Evolutionary conservation across 1,284 basidiomycete genomes (phyloP).

Genomic region (Ustilago cynodontis): DNA sequence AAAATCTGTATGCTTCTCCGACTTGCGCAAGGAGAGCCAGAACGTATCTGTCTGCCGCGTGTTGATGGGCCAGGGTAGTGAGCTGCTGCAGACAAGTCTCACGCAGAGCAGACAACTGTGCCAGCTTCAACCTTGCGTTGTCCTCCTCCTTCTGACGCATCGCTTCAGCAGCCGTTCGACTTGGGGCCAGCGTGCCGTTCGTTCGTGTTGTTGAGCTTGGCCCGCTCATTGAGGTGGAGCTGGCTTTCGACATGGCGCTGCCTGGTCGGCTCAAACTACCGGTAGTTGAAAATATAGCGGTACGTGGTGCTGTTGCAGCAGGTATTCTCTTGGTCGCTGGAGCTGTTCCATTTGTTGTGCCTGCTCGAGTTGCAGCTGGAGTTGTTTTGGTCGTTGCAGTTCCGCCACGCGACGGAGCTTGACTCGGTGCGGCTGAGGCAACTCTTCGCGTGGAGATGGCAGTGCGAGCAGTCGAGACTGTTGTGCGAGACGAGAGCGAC

Average conservation of each 20-base stretch:
- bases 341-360: slow-evolving; percentile 15
- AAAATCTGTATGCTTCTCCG: slow-evolving; percentile 58
- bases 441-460: slow-evolving; percentile 34
- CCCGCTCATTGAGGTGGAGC: slow-evolving; percentile 24
- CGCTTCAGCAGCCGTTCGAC: slow-evolving; percentile 38
- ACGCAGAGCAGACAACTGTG: slow-evolving; percentile 24
- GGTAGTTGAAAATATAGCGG: not conserved
- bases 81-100: slow-evolving; percentile 27
- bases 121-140: slow-evolving; percentile 21
- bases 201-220: slow-evolving; percentile 14
- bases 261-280: slow-evolving; percentile 35
- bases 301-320: slow-evolving; percentile 7
- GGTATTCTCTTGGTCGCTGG: slow-evolving; percentile 13
- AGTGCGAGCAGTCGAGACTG: slow-evolving; percentile 39
- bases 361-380: not conserved
- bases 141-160: slow-evolving; percentile 45
- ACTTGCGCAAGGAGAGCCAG: slow-evolving; percentile 46
- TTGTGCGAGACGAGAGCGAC: slow-evolving; percentile 35
- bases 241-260: slow-evolving; percentile 50
- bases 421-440: slow-evolving; percentile 21
- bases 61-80: slow-evolving; percentile 30
- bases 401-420: slow-evolving; percentile 11
- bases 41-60: slow-evolving; percentile 45
- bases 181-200: slow-evolving; percentile 27
- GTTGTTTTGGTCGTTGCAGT: slow-evolving; percentile 14